These are phyloP conservation scores for Aquilaria sinensis DNA, from an alignment of 345 rosid species.

Conservation along the genomic window DNA sequence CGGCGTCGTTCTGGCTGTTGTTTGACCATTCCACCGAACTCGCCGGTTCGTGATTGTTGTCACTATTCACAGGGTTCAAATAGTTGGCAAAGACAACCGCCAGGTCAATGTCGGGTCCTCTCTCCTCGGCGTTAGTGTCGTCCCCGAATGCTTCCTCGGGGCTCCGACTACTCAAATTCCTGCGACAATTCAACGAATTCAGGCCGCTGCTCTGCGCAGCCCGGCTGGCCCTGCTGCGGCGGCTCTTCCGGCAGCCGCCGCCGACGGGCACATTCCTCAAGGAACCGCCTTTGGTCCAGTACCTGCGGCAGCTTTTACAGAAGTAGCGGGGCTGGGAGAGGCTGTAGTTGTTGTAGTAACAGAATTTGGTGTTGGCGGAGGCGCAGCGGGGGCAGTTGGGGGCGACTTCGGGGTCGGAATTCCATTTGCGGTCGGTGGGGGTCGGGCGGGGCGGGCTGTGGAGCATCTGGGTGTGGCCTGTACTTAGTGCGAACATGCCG, in stretches of 20 bases:
- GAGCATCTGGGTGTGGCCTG: slow-evolving; percentile 12
- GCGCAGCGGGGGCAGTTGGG: slow-evolving; percentile 89
- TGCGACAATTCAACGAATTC: slow-evolving; percentile 7
- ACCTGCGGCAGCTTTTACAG: slow-evolving; percentile 76
- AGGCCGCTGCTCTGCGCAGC: slow-evolving; percentile 16
- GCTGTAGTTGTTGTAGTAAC: slow-evolving; percentile 93
- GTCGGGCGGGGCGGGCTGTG: slow-evolving; percentile 16
- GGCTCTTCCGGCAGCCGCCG: slow-evolving; percentile 77
- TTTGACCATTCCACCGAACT: slow-evolving; percentile 16
- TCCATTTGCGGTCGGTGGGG: slow-evolving; percentile 26
- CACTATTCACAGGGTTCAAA: slow-evolving; percentile 29
- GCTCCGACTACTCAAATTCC: slow-evolving; percentile 11
- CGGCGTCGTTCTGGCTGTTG: slow-evolving; percentile 9
- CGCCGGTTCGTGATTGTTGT: slow-evolving; percentile 6
- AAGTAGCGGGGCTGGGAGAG: slow-evolving; percentile 86
- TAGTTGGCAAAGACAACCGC: slow-evolving; percentile 72
- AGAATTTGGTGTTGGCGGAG: slow-evolving; percentile 82
- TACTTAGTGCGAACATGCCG: slow-evolving; percentile 16
- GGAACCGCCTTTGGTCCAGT: slow-evolving; percentile 94
- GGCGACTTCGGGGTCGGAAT: slow-evolving; percentile 35
- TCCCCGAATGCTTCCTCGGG: slow-evolving; percentile 15
- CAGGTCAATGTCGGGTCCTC: slow-evolving; percentile 46
- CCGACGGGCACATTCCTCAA: slow-evolving; percentile 80
- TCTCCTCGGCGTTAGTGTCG: slow-evolving; percentile 3
- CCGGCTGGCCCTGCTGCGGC: slow-evolving; percentile 39